Percentiles rank a stretch among this genome's conserved stretches.
These are phyloP conservation scores for Didymella keratinophila DNA, from an alignment of 2,329 filamentous ascomycete species.

Conservation along the genomic window DNA sequence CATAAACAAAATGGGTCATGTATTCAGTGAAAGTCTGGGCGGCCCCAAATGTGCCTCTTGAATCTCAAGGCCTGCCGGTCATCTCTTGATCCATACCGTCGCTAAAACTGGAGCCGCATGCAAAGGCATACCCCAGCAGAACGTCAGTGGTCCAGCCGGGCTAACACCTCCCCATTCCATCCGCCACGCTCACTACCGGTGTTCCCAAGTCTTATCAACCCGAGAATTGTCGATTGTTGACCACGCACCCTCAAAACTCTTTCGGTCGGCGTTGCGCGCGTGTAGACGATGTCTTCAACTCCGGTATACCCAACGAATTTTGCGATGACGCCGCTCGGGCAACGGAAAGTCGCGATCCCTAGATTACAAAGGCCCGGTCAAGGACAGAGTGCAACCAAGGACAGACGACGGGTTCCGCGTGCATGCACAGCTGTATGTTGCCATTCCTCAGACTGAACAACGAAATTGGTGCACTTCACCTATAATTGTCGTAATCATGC, in stretches of 20 bases:
- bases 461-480: background rate
- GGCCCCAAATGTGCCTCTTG: background rate
- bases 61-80: conserved; percentile 15
- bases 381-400: conserved; percentile 24
- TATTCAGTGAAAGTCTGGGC: conserved; percentile 3
- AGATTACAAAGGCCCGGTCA: conserved; percentile 34
- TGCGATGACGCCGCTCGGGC: conserved; percentile 19
- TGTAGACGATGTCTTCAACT: conserved; percentile 23
- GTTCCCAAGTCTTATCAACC: conserved; percentile 1
- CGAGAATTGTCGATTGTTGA: background rate
- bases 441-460: background rate
- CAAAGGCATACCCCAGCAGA: conserved; percentile 8
- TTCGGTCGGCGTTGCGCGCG: conserved; percentile 12
- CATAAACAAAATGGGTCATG: conserved; percentile 1
- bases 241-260: conserved; percentile 6
- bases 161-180: conserved; percentile 6
- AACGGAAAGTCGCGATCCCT: conserved; percentile 45
- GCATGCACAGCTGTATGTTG: conserved; percentile 42
- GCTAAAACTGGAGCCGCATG: conserved; percentile 23
- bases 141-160: conserved; percentile 11
- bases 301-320: conserved; percentile 15
- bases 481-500: background rate
- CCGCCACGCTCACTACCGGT: conserved; percentile 8
- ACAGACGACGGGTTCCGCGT: conserved; percentile 37
- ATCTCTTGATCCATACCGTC: conserved; percentile 17